Evolutionary conservation across 306 rosid species (phyloP), one percentile per base, ranked within the genome.

Genomic region (Vachellia pachyceras): DNA sequence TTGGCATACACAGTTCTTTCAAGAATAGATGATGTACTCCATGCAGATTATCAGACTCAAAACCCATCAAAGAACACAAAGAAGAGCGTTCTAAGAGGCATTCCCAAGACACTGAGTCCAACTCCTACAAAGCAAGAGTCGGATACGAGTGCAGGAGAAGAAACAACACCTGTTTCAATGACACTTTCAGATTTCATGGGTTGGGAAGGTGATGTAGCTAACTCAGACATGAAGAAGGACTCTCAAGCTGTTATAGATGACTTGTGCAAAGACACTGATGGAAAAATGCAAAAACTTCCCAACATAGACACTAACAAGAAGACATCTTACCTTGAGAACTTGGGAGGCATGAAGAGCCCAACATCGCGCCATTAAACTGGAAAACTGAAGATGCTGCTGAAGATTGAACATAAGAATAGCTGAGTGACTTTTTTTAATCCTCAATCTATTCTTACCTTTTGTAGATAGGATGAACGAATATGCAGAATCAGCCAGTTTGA

Each of bases 121-220:
- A 66, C 75, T 72, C 84, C 87, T 12, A 79, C 36, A 1, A 20
- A 68, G 10, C 33, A 42, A 75, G 97, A 90, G 54, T 90, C 47
- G 17, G 83, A 81, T 20, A 79, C 45, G 58, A 73, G 40, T 72
- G 42, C 78, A 13, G 29, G 76, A 18, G 98, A 88, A 49, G n/a
- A 14, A 47, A 67, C 85, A 47, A 67, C 85, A 22, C 77, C 86
- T 0, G 79, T 67, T 74, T 77, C 91, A 25, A 89, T 89, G 94
- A 96, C 98, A 22, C 82, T 96, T 61, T 90, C 80, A 44, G 99
- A 96, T 88, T 90, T 93, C 93, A 96, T 96, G 98, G 97, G 97
- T 42, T 93, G 97, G 99, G 93, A 85, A 7, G 1, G 39, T 11
- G 95, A 90, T 49, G 89, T 84, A 76, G 84, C 76, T 7, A 92